A percentile compares a stretch with the other conserved stretches of the same genome.
These are phyloP conservation scores for Phytopythium litorale DNA, from an alignment of 352 stramenopile species.

Conservation along the genomic window DNA sequence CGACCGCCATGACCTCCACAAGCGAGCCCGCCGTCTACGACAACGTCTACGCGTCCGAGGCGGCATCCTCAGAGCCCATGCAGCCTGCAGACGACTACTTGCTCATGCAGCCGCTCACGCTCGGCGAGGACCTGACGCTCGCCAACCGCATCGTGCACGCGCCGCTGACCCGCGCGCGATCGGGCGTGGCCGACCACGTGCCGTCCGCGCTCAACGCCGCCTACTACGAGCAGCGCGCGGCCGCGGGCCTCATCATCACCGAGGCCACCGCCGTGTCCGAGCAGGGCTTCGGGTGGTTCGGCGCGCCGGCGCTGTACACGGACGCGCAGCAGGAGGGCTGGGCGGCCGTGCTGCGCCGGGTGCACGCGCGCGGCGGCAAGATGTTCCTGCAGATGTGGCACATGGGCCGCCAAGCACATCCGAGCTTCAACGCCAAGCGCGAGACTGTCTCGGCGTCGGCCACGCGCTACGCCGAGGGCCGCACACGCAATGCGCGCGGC, in stretches of 20 bases:
- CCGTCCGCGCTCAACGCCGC: constrained; percentile 35
- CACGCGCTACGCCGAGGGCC: constrained; percentile 12
- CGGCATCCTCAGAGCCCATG: neutral
- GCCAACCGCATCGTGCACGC: constrained; percentile 41
- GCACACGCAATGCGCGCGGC: constrained; percentile 23
- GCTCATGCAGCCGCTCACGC: constrained; percentile 24
- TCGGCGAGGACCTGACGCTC: constrained; percentile 21
- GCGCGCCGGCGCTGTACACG: constrained; percentile 42
- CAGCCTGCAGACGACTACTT: constrained; percentile 13
- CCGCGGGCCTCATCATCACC: constrained; percentile 25
- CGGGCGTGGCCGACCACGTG: constrained; percentile 13
- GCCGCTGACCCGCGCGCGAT: constrained; percentile 29
- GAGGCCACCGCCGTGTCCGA: constrained; percentile 23
- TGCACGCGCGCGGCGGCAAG: constrained; percentile 64
- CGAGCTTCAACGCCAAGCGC: constrained; percentile 40
- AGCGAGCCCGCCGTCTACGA: neutral
- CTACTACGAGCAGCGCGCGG: constrained; percentile 25
- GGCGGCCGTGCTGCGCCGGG: constrained; percentile 40
- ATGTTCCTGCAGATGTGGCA: constrained; percentile 60
- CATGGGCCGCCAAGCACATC: constrained; percentile 46
- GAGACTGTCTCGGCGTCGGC: constrained; percentile 45
- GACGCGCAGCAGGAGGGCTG: constrained; percentile 34
- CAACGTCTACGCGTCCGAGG: neutral
- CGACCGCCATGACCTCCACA: neutral
- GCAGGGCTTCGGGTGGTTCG: constrained; percentile 36